phyloP scores from a whole-genome alignment of 2,329 filamentous ascomycete genomes.

The Aspergillus hiratsukae region DNA sequence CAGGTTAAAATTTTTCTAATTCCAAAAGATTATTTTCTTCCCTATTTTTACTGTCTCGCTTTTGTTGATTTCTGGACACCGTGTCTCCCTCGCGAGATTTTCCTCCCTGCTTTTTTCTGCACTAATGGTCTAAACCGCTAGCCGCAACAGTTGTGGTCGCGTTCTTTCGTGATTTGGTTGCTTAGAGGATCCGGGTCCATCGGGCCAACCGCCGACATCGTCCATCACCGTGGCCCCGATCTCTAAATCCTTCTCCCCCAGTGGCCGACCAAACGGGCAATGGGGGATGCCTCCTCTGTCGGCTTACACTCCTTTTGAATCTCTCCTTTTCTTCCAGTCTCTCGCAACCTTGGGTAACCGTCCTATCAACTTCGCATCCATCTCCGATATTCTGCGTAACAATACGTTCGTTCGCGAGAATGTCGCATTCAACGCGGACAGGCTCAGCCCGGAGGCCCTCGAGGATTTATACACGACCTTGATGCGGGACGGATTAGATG shows the following conservation, averaged over 20 bases:
- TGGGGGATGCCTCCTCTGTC: constrained; percentile 57
- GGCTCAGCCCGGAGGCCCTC: constrained; percentile 73
- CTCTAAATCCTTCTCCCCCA: constrained; percentile 28
- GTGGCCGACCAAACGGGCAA: constrained; percentile 37
- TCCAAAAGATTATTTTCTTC: not conserved
- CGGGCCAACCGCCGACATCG: constrained; percentile 9
- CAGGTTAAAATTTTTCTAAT: not conserved
- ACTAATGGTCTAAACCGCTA: constrained; percentile 18
- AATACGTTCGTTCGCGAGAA: constrained; percentile 69
- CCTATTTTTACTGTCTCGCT: not conserved
- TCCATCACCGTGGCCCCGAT: constrained; percentile 36
- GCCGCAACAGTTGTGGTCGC: constrained; percentile 11
- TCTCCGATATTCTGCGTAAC: constrained; percentile 69
- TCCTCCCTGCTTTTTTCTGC: constrained; percentile 16
- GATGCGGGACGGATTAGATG: constrained; percentile 66
- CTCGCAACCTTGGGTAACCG: constrained; percentile 65
- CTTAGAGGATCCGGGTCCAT: constrained; percentile 4
- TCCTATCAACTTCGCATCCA: constrained; percentile 61
- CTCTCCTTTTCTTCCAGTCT: constrained; percentile 77
- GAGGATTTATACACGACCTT: constrained; percentile 73
- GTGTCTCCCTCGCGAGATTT: not conserved
- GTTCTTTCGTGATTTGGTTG: not conserved
- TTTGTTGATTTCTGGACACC: not conserved
- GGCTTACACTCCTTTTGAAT: constrained; percentile 79
- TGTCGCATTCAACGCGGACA: constrained; percentile 65